phyloP scores from a whole-genome alignment of 1,139 yeast genomes.

The Debaryomycetaceae sp. region DNA sequence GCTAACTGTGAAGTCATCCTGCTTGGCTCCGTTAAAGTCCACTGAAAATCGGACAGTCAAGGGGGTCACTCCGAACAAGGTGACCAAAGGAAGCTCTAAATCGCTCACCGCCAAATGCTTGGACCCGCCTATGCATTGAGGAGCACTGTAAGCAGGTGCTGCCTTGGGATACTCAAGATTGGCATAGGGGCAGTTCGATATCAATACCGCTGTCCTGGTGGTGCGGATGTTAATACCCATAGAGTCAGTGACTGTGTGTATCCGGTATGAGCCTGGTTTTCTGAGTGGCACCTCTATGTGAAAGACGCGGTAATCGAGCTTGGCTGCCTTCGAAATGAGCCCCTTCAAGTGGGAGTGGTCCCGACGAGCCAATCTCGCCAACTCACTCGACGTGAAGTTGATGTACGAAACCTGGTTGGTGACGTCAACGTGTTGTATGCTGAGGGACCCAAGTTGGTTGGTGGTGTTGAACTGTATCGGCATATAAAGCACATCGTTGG shows the following conservation, averaged over 20 bases:
- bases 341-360: constrained; percentile 36
- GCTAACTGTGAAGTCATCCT: constrained; percentile 20
- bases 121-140: constrained; percentile 11
- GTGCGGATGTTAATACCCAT: constrained; percentile 63
- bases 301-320: constrained; percentile 30
- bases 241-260: constrained; percentile 61
- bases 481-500: constrained; percentile 31
- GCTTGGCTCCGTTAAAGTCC: constrained; percentile 44
- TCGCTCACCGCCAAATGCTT: constrained; percentile 47
- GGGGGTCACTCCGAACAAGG: constrained; percentile 74
- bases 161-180: constrained; percentile 32
- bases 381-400: constrained; percentile 55
- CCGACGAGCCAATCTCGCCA: constrained; percentile 38
- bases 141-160: neutral
- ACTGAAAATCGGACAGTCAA: constrained; percentile 58
- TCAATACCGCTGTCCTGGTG: constrained; percentile 57
- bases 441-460: constrained; percentile 63
- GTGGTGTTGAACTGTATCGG: constrained; percentile 85
- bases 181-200: constrained; percentile 78
- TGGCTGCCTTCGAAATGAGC: constrained; percentile 3
- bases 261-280: constrained; percentile 70
- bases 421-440: constrained; percentile 59
- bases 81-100: constrained; percentile 46
- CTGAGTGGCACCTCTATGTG: constrained; percentile 56
- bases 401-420: constrained; percentile 43